Percentiles rank a stretch among this genome's conserved stretches.
phyloP scores from a whole-genome alignment of 2,329 filamentous ascomycete species.

The Zarea fungicola region DNA sequence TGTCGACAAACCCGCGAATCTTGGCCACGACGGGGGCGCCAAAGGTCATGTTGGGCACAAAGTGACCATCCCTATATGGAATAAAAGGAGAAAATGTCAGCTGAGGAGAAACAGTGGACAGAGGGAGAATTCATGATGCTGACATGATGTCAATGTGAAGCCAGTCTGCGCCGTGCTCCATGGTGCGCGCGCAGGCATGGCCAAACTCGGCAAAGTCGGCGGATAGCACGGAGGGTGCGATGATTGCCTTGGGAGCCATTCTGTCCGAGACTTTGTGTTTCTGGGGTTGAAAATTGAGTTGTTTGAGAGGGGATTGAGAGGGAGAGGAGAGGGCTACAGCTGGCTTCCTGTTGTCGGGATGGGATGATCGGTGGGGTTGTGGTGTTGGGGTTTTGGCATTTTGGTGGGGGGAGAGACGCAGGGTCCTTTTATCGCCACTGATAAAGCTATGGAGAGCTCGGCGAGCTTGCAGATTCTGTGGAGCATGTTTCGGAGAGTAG shows the following conservation, averaged over 20 bases:
- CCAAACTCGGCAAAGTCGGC: slow-evolving; percentile 91
- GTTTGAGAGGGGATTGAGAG: neutral
- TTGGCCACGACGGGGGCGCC: slow-evolving; percentile 92
- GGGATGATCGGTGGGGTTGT: neutral
- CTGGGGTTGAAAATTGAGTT: neutral
- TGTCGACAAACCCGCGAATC: slow-evolving; percentile 80
- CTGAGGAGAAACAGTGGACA: neutral
- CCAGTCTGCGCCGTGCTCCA: slow-evolving; percentile 84
- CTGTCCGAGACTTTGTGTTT: slow-evolving; percentile 16
- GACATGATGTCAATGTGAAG: slow-evolving; percentile 90
- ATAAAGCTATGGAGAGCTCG: too few relatives aligned
- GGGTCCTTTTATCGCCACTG: too few relatives aligned
- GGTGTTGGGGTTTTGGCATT: too few relatives aligned
- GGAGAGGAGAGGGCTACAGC: neutral
- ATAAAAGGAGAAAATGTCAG: neutral
- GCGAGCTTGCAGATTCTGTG: too few relatives aligned
- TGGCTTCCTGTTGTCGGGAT: too few relatives aligned
- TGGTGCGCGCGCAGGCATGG: slow-evolving; percentile 79
- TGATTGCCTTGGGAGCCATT: slow-evolving; percentile 90
- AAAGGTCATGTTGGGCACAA: slow-evolving; percentile 97
- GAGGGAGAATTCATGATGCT: slow-evolving; percentile 16
- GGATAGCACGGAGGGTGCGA: slow-evolving; percentile 95
- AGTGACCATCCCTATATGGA: slow-evolving; percentile 80
- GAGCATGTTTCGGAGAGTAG: too few relatives aligned
- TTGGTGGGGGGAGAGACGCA: too few relatives aligned